Evolutionary conservation across 1,284 basidiomycete genomes (phyloP).

Genomic region (Puccinia novopanici): DNA sequence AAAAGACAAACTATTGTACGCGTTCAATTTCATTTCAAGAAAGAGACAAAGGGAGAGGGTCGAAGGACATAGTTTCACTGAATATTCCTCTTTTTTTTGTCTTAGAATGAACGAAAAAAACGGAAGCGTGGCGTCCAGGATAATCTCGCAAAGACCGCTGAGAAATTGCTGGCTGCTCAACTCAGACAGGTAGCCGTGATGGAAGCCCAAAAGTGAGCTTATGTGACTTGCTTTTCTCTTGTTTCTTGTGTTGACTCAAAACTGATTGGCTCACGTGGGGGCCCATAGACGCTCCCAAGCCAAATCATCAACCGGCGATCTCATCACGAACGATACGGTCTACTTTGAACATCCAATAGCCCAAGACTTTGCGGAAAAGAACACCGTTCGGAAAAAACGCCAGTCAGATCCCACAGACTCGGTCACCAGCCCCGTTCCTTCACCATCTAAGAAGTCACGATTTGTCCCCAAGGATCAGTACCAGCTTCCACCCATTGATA

Average conservation of each 20-base stretch:
- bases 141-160: slow-evolving; percentile 62
- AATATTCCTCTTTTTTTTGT: background rate
- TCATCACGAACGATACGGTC: slow-evolving; percentile 67
- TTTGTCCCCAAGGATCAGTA: slow-evolving; percentile 57
- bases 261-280: background rate
- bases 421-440: slow-evolving; percentile 32
- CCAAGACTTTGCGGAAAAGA: slow-evolving; percentile 44
- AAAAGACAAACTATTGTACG: slow-evolving; percentile 81
- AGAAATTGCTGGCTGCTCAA: slow-evolving; percentile 88
- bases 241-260: background rate
- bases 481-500: slow-evolving; percentile 56
- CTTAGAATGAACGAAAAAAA: slow-evolving; percentile 41
- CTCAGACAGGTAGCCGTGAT: slow-evolving; percentile 85
- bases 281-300: slow-evolving; percentile 2
- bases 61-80: background rate
- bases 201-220: slow-evolving; percentile 65
- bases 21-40: slow-evolving; percentile 56
- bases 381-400: slow-evolving; percentile 38
- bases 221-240: background rate
- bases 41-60: background rate
- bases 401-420: slow-evolving; percentile 7
- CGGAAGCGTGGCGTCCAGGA: slow-evolving; percentile 57
- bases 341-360: slow-evolving; percentile 42
- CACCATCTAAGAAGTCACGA: slow-evolving; percentile 33
- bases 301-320: slow-evolving; percentile 67